Percentiles rank a stretch among this genome's conserved stretches.
phyloP scores from a whole-genome alignment of 345 rosid genomes.

The Reutealis trisperma region DNA sequence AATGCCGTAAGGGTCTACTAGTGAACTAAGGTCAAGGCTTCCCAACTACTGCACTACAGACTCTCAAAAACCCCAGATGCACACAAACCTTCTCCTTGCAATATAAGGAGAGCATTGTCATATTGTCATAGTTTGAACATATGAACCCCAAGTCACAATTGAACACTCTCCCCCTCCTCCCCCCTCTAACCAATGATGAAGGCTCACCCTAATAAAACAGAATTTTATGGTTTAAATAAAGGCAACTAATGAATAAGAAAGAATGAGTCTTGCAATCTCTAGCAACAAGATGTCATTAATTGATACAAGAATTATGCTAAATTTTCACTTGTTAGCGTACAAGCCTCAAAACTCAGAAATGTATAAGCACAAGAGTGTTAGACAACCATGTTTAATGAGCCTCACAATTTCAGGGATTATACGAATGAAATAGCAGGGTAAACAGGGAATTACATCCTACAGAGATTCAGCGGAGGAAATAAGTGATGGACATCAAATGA shows the following conservation, averaged over 20 bases:
- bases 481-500: background rate
- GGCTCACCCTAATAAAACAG: background rate
- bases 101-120: background rate
- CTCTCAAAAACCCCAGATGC: background rate
- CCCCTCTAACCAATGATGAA: background rate
- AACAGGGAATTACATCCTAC: slow-evolving; percentile 1
- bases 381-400: slow-evolving; percentile 9
- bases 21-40: background rate
- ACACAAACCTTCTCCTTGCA: background rate
- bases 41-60: background rate
- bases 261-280: background rate
- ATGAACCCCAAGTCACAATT: background rate
- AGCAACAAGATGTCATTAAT: too few relatives aligned
- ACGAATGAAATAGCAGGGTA: background rate
- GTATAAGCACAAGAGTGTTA: background rate
- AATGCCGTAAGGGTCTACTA: background rate
- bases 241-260: background rate
- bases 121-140: background rate
- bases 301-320: background rate
- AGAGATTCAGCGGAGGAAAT: background rate
- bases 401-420: background rate
- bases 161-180: background rate
- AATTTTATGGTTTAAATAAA: background rate
- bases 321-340: background rate
- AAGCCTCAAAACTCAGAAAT: background rate